Conservation (phyloP, 2,329 filamentous ascomycete species). For the Exserohilum turcica region DNA sequence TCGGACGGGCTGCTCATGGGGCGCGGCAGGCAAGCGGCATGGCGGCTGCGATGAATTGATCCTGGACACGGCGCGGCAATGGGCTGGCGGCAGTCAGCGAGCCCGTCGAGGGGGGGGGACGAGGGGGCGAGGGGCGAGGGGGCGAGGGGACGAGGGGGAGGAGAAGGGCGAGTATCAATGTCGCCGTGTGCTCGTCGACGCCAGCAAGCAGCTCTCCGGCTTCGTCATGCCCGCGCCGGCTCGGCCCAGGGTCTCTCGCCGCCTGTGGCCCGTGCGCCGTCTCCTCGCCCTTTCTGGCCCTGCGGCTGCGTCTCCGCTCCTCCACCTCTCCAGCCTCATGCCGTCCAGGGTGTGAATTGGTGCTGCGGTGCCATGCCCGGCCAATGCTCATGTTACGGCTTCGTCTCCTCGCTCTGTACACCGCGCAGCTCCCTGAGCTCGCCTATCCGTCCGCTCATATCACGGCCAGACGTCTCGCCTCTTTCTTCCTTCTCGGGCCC, state of each 20-base stretch:
- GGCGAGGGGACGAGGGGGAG: too few species aligned
- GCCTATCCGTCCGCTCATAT: constrained; percentile 57
- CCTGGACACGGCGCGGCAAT: constrained; percentile 10
- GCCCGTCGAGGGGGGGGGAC: constrained; percentile 2
- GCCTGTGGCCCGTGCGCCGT: constrained; percentile 2
- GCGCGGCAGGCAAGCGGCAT: constrained; percentile 34
- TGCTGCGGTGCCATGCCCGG: too few species aligned
- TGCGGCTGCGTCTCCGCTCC: too few species aligned
- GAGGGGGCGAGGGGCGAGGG: too few species aligned
- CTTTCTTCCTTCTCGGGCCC: constrained; percentile 29
- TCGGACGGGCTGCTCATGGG: constrained; percentile 40
- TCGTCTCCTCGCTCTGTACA: constrained; percentile 11
- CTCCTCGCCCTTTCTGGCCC: constrained; percentile 43
- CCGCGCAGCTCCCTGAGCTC: constrained; percentile 33
- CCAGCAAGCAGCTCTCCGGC: constrained; percentile 2
- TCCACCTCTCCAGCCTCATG: too few species aligned
- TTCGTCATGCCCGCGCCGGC: constrained; percentile 12
- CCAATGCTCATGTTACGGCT: too few species aligned
- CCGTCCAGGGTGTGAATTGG: too few species aligned
- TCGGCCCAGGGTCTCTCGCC: background rate
- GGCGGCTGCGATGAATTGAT: constrained; percentile 24
- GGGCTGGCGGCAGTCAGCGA: constrained; percentile 5
- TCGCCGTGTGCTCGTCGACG: too few species aligned
- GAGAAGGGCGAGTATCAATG: background rate
- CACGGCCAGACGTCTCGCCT: constrained; percentile 50